Conservation (phyloP, 352 stramenopile genomes). For the Globisporangium mamillatum region DNA sequence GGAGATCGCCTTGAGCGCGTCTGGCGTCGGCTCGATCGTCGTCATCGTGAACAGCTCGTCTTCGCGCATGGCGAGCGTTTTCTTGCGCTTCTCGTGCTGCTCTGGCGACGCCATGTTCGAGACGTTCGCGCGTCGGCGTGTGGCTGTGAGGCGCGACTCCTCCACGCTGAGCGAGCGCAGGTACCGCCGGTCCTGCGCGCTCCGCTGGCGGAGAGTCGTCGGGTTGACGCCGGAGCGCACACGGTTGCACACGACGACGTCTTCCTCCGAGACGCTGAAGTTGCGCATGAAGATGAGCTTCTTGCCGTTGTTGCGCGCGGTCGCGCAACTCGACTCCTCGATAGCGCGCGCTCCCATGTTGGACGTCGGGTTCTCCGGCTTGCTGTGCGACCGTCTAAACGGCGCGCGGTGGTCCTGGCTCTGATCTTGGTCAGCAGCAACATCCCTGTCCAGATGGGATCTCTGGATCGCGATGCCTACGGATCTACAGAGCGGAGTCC, state of each 20-base stretch:
- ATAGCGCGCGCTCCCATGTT: slow-evolving; percentile 49
- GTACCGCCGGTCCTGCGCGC: slow-evolving; percentile 36
- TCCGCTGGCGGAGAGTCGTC: slow-evolving; percentile 38
- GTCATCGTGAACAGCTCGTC: slow-evolving; percentile 14
- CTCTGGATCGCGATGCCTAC: slow-evolving; percentile 19
- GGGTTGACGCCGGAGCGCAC: slow-evolving; percentile 57
- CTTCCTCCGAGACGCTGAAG: slow-evolving; percentile 60
- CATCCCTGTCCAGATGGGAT: slow-evolving; percentile 1
- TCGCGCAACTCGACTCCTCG: slow-evolving; percentile 35
- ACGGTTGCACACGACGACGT: slow-evolving; percentile 72
- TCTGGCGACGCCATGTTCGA: slow-evolving; percentile 17
- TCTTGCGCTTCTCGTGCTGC: slow-evolving; percentile 21
- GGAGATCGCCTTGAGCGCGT: slow-evolving; percentile 9
- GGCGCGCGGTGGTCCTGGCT: slow-evolving; percentile 13
- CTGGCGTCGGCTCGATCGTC: slow-evolving; percentile 11
- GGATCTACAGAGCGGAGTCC: slow-evolving; percentile 5
- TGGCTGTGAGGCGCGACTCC: slow-evolving; percentile 40
- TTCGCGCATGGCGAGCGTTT: neutral
- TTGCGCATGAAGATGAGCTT: slow-evolving; percentile 61
- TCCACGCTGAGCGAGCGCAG: slow-evolving; percentile 52
- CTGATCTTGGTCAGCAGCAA: neutral
- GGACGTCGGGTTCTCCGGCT: slow-evolving; percentile 59
- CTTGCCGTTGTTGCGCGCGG: slow-evolving; percentile 34
- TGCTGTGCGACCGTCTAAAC: slow-evolving; percentile 51
- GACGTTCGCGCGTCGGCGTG: slow-evolving; percentile 27